Evolutionary conservation across 108 stramenopile genomes (phyloP).

Genomic region (Tribonema minus): DNA sequence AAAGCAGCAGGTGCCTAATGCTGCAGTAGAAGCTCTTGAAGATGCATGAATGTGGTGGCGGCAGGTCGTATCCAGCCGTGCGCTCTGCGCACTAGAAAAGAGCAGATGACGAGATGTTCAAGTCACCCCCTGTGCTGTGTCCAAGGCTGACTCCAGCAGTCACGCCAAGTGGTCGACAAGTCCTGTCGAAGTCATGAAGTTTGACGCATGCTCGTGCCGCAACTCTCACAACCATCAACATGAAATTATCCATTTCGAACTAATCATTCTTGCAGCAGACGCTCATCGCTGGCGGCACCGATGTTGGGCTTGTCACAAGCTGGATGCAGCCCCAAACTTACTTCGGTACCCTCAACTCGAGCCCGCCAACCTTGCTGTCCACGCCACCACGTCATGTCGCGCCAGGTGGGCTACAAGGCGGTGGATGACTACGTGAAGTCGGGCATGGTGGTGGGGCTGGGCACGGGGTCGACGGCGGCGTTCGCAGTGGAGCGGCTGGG

Average conservation of each 20-base stretch:
- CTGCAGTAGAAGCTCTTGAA: too few relatives aligned
- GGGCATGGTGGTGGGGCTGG: conserved; percentile 98
- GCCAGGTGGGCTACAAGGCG: conserved; percentile 57
- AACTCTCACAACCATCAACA: background rate
- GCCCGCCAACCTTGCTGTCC: background rate
- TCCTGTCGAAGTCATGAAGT: too few relatives aligned
- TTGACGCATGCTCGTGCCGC: too few relatives aligned
- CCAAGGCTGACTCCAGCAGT: background rate
- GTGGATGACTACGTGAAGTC: conserved; percentile 62
- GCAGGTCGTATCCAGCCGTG: background rate
- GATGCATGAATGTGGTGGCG: too few relatives aligned
- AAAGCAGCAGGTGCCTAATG: conserved; percentile 49
- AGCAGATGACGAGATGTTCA: background rate
- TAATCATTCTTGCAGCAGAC: background rate
- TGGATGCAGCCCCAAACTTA: background rate
- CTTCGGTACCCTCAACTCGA: too few relatives aligned
- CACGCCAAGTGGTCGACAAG: background rate
- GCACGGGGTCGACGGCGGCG: conserved; percentile 96
- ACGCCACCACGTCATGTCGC: background rate
- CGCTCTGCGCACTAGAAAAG: background rate
- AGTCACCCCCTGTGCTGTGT: background rate
- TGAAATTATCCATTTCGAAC: background rate
- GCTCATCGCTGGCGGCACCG: background rate
- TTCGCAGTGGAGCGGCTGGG: conserved; percentile 98
- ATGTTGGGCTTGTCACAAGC: background rate